Evolutionary conservation across 2,329 filamentous ascomycete species (phyloP).

Genomic region (Cladosporium colombiae): DNA sequence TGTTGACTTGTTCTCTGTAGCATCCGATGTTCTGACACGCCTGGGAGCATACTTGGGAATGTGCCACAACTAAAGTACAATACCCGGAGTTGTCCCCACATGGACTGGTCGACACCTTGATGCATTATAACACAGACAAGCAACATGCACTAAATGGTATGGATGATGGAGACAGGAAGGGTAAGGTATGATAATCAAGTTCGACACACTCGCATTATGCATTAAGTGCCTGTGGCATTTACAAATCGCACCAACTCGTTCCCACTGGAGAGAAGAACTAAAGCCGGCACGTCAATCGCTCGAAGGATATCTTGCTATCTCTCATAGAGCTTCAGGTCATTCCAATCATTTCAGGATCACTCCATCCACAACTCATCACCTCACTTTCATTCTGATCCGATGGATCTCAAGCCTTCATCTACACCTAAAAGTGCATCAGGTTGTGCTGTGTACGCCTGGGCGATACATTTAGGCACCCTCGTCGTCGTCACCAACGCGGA

Average conservation of each 20-base stretch:
- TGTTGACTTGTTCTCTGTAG: background rate
- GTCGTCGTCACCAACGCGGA: constrained; percentile 53
- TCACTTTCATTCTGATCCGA: constrained; percentile 22
- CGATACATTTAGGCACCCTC: constrained; percentile 41
- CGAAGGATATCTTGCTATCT: constrained; percentile 19
- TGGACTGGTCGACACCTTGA: background rate
- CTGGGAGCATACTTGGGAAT: background rate
- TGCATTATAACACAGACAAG: background rate
- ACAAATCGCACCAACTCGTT: constrained; percentile 10
- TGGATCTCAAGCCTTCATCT: constrained; percentile 5
- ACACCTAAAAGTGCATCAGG: constrained; percentile 1
- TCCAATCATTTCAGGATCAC: constrained; percentile 26
- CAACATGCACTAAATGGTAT: background rate
- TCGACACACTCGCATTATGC: constrained; percentile 20
- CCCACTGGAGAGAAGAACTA: background rate
- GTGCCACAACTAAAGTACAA: background rate
- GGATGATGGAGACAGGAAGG: background rate
- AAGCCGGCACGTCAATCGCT: constrained; percentile 6
- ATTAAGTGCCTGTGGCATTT: constrained; percentile 21
- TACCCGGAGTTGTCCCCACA: background rate
- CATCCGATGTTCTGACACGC: background rate
- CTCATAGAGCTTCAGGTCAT: constrained; percentile 13
- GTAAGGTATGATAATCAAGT: background rate
- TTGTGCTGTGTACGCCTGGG: constrained; percentile 4
- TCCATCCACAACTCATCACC: constrained; percentile 23